Base-by-base conservation (phyloP, 2,329 filamentous ascomycete genomes). In the Hymenoscyphus scutula region DNA sequence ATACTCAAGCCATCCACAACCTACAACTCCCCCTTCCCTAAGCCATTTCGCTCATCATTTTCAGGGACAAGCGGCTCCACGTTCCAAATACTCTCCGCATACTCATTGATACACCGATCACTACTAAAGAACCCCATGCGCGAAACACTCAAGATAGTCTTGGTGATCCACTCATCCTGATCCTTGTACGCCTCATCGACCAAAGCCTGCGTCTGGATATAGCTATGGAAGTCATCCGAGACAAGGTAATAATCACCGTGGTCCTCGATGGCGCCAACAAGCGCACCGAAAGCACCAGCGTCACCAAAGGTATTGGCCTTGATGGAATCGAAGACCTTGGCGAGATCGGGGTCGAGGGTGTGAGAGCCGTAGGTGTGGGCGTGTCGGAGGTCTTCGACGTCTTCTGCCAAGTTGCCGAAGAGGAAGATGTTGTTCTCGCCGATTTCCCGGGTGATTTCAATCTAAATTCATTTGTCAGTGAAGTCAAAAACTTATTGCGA, bases 241-340 rank as follows among this genome's bases (percentile, higher is more conserved):
- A 98, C 93, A 32, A 99, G 86, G 77, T 99, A 99, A 81, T 96
- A 98, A 76, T 99, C 95, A 45, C 95, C 93, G 68, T 98, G 95
- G 64, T 97, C 90, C 67, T 89, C 87, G 67, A 99, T 93, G 10
- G 91, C 90, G 67, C 89, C 86, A 68, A 96, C 84, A 67, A 99
- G 83, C 32, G 91, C 90, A n/a, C 84, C 82, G 77, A 98, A 99
- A 72, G 90, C 84, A 58, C 84, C 79, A 0, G 88, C 81, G 62
- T 92, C 87, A 62, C 95, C 95, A 73, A 99, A 99, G 2, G 80
- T 89, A 69, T 89, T 90, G 68, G 80, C 81, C 74, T 90, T 86
- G 75, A 99, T 97, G 63, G 85, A 84, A 34, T 89, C 82, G 75
- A 98, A 99, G 58, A 99, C 95, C 69, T 87, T 86, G 68, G 84